Base-by-base conservation (phyloP, 2,329 filamentous ascomycete genomes). In the Akanthomyces lecanii region DNA sequence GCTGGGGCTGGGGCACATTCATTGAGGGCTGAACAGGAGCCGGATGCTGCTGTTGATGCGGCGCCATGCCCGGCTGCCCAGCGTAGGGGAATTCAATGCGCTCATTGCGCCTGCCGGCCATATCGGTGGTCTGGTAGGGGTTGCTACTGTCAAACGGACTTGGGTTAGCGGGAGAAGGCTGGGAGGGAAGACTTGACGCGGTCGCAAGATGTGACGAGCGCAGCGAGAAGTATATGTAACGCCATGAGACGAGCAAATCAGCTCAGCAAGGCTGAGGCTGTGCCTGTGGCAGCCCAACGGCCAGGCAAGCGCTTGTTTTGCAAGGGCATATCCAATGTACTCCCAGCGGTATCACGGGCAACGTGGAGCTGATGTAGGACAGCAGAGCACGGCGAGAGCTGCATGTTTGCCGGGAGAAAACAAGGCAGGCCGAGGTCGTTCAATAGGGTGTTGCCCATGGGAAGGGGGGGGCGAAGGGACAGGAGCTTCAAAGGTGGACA, bases 51-150 rank as follows among this genome's bases (percentile, higher is more conserved):
- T 69, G 72, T 63, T 69, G 72, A 59, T 72, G 72, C 56, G 73
- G 71, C 44, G 71, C 67, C 71, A 78, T 75, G 66, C 74, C 75
- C 56, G 75, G 73, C 67, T 78, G 76, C 50, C 71, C 70, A 65
- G 72, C 74, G 60, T 79, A 79, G 53, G 75, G 73, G 63, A 79
- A 79, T 23, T 79, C 76, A 69, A 78, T 77, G 62, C 76, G 75
- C 66, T 79, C 77, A 68, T 74, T 75, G 62, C 77, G 76, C 67
- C 60, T 48, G 28, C 30, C 60, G 16, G 73, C 76, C 80, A 84
- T 80, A 66, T 84, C 60, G 60, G 60, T 81, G 68, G 76, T 72
- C 72, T 80, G 81, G 69, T 84, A 84, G 61, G 78, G 72, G 70
- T 84, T 67, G 64, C 76, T 75, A 69, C 75, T 77, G 64, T 69